phyloP scores from a whole-genome alignment of 768 basidiomycete species.

The Ramaria sp. region DNA sequence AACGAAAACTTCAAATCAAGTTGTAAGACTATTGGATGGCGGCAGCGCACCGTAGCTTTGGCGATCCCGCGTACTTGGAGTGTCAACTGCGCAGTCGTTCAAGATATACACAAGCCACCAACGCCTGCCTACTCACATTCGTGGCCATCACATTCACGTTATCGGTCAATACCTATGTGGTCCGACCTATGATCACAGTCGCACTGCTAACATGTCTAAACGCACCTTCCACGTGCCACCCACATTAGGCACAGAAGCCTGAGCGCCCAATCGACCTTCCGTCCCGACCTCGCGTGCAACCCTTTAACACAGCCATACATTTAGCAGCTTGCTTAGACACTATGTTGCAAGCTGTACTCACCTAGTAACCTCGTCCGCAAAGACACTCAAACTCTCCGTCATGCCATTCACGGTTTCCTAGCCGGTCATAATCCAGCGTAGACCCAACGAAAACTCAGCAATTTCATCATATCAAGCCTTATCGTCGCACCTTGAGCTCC shows the following conservation, averaged over 20 bases:
- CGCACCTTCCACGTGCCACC: conserved; percentile 87
- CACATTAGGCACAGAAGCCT: conserved; percentile 87
- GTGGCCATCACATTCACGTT: conserved; percentile 95
- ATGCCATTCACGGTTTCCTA: conserved; percentile 93
- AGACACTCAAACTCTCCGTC: conserved; percentile 79
- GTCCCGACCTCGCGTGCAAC: conserved; percentile 97
- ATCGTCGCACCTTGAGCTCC: conserved; percentile 33
- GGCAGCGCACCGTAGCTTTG: conserved; percentile 67
- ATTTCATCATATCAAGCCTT: not conserved
- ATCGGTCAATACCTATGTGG: conserved; percentile 66
- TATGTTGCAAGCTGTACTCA: not conserved
- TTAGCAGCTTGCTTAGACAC: not conserved
- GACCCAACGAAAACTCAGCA: not conserved
- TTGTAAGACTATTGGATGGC: not conserved
- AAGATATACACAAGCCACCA: not conserved
- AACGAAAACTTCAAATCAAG: not conserved
- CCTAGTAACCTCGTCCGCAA: conserved; percentile 67
- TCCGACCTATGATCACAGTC: not conserved
- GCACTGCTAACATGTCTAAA: not conserved
- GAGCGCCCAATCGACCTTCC: conserved; percentile 89
- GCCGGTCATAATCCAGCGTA: conserved; percentile 1
- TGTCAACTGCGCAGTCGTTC: conserved; percentile 50
- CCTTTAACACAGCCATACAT: conserved; percentile 22
- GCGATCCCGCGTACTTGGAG: conserved; percentile 91
- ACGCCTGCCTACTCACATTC: conserved; percentile 51